Evolutionary conservation across 2,329 filamentous ascomycete species (phyloP), one percentile per base, ranked within the genome.

Genomic region (Pseudonectria buxi): DNA sequence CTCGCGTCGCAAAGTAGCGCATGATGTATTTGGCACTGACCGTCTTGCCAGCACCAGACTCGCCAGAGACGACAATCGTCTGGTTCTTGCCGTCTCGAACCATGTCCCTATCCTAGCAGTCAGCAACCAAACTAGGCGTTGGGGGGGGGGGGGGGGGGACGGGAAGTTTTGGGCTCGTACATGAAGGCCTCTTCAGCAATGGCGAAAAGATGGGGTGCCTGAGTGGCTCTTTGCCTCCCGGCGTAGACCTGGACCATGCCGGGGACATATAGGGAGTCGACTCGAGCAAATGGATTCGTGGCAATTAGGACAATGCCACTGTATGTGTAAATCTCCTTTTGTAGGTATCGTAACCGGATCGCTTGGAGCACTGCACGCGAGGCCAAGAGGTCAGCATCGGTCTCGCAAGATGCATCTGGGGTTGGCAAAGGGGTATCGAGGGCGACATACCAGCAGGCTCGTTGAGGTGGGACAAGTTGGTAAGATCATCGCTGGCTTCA

Each of bases 161-260:
- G 10, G 5, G 18, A 4, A 15, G 9, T n/a, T 18, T 5, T n/a
- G 14, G 11, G 6, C 10, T 35, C 50, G 33, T 76, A 92, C 86
- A 90, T 87, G 68, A 96, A 98, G 42, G 92, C 89, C 66, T 98
- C 94, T 63, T 98, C 92, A 28, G 92, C 92, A 67, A 98, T 98
- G 50, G 92, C 92, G 66, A 98, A 98, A 56, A 98, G 68, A 78
- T 98, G 92, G 36, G 92, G 92, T 39, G 94, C 92, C 65, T 96
- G 92, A 40, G 92, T 95, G 40, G 89, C 88, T 64, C 92, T 78
- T 64, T 95, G 89, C 65, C 90, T 96, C 57, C 92, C 92, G 37
- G 92, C 89, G 66, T 98, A 98, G 26, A 96, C 88, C 63, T 98
- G 92, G n/a, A 98, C 89, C 90, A 98, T 98, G 48, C 92, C 92